phyloP scores from a whole-genome alignment of 129 eudicot species.

The Ambrosia trifida region DNA sequence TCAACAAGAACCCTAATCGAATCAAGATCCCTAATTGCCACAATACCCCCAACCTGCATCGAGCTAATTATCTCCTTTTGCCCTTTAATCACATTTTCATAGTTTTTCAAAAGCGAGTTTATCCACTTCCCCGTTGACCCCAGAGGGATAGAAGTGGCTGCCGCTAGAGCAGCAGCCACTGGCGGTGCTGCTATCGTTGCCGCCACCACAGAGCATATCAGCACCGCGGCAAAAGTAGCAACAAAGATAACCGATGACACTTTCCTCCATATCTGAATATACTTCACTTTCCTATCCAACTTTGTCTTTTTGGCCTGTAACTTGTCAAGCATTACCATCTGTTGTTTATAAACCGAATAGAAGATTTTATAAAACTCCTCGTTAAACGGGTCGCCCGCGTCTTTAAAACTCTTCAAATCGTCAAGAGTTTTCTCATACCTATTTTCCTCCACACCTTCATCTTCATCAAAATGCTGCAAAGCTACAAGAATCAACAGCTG shows the following conservation, averaged over 20 bases:
- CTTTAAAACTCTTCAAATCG: constrained; percentile 66
- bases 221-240: constrained; percentile 73
- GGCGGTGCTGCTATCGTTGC: constrained; percentile 89
- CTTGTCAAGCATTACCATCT: constrained; percentile 70
- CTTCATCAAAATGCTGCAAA: constrained; percentile 68
- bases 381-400: constrained; percentile 73
- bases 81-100: constrained; percentile 63
- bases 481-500: constrained; percentile 67
- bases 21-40: constrained; percentile 72
- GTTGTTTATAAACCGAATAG: constrained; percentile 70
- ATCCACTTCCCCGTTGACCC: constrained; percentile 94
- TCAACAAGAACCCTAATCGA: constrained; percentile 61
- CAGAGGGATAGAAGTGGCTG: constrained; percentile 65
- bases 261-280: constrained; percentile 63
- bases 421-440: constrained; percentile 53
- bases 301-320: constrained; percentile 56
- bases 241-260: constrained; percentile 64
- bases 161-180: constrained; percentile 78
- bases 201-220: constrained; percentile 85
- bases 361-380: constrained; percentile 68
- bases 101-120: constrained; percentile 60
- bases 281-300: constrained; percentile 63
- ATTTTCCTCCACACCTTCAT: constrained; percentile 44
- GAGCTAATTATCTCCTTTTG: constrained; percentile 67
- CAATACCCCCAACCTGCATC: constrained; percentile 71